Evolutionary conservation across 2,329 filamentous ascomycete species (phyloP), one percentile per base, ranked within the genome.

Genomic region (Aspergillus melleus): DNA sequence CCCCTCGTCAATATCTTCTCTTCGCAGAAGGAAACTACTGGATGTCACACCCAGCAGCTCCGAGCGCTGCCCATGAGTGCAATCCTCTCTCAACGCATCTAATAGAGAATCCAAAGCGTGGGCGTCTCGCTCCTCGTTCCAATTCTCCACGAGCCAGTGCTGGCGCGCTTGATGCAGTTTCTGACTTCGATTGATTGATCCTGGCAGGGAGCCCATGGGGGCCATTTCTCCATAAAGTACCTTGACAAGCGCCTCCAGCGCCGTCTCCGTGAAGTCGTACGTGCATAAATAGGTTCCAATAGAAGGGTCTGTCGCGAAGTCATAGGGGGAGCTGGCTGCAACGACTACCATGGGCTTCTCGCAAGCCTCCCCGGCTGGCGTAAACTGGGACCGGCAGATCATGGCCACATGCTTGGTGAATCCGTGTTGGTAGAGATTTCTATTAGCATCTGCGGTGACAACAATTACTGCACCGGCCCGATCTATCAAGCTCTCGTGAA

Each of bases 331-430:
- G 76, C 92, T 96, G 66, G 96, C 93, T 0, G 94, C 90, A 8
- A 97, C 90, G 3, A 97, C 94, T 24, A 97, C 88, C 42, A 97
- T 79, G 1, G 93, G 91, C 76, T 96, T 97, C 74, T 95, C 83
- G 10, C 80, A 77, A 59, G 71, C 70, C 49, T 77, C 75, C 2
- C 77, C 77, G 29, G 73, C 70, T 36, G 71, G 64, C 20, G 74
- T 73, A 49, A 71, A 73, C 49, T 79, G 74, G 9, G 77, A 71
- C 59, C 77, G 79, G 77, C 93, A 97, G 77, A 97, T 94, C 89
- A 96, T 95, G 12, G 93, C 90, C 9, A 97, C 91, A 66, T 98
- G 94, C 73, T 97, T 98, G 2, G 94, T 94, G 72, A 98, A 98
- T 0, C 92, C 92, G 54, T 92, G 88, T 74, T 98, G 94, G 71